A percentile compares a stretch with the other conserved stretches of the same genome.
These are phyloP conservation scores for Cercospora janseana DNA, from an alignment of 2,329 filamentous ascomycete genomes.

Conservation along the genomic window DNA sequence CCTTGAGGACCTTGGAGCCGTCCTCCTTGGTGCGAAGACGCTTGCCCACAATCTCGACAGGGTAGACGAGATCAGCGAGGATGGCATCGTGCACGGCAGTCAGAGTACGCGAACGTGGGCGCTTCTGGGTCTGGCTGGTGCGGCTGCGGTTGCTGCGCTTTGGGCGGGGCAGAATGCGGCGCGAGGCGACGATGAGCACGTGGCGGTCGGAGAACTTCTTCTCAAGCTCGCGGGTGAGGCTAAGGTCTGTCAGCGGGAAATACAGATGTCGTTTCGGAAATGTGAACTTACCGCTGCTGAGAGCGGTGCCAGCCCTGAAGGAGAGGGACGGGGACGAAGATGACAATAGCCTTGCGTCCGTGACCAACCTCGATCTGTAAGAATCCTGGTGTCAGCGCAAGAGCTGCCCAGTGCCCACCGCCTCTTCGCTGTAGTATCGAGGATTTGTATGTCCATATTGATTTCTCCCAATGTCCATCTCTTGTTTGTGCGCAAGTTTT, in stretches of 20 bases:
- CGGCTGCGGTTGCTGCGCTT: conserved; percentile 97
- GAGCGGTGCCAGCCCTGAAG: conserved; percentile 98
- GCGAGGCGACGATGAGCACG: conserved; percentile 97
- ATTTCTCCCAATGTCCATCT: conserved; percentile 15
- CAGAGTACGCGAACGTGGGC: conserved; percentile 93
- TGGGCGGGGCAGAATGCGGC: conserved; percentile 96
- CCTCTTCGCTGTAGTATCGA: conserved; percentile 45
- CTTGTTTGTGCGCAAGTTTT: conserved; percentile 6
- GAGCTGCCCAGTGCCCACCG: conserved; percentile 56
- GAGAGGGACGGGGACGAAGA: conserved; percentile 99
- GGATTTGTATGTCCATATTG: conserved; percentile 15
- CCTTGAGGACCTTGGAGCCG: conserved; percentile 97
- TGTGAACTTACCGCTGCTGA: conserved; percentile 89
- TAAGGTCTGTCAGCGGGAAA: conserved; percentile 42
- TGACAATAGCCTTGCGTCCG: conserved; percentile 99
- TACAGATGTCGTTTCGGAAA: not conserved
- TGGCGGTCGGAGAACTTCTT: conserved; percentile 99
- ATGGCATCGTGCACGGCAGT: conserved; percentile 99
- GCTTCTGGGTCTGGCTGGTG: conserved; percentile 98
- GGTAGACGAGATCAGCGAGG: conserved; percentile 96
- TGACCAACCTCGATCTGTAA: conserved; percentile 98
- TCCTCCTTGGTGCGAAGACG: conserved; percentile 98
- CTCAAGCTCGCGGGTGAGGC: conserved; percentile 99
- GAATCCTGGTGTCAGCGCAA: conserved; percentile 56
- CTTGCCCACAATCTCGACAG: conserved; percentile 99